Percentiles rank a stretch among this genome's conserved stretches.
Conservation (phyloP, 2,329 filamentous ascomycete genomes). For the Aphanocladium album region DNA sequence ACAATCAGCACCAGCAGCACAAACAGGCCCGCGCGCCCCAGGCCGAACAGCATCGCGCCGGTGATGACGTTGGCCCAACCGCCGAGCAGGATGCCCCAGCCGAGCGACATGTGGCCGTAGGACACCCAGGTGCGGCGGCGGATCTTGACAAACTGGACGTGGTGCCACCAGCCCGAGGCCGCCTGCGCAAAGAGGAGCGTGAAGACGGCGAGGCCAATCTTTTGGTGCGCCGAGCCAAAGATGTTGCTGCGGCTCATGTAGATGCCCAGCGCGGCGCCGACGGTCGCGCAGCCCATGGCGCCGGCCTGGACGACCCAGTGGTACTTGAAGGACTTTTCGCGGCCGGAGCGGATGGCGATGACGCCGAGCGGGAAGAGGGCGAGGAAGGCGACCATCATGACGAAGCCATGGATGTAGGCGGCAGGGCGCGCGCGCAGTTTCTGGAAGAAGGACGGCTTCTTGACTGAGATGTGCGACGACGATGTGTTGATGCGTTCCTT, state of each 20-base stretch:
- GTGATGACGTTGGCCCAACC: constrained; percentile 11
- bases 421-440: neutral
- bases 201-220: constrained; percentile 4
- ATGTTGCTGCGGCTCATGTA: constrained; percentile 9
- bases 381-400: constrained; percentile 12
- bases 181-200: constrained; percentile 2
- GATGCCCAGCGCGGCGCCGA: constrained; percentile 7
- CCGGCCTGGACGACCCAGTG: constrained; percentile 11
- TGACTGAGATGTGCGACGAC: neutral
- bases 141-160: constrained; percentile 12
- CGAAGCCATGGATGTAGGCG: constrained; percentile 10
- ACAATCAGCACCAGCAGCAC: neutral
- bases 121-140: constrained; percentile 13
- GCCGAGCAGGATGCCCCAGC: constrained; percentile 11
- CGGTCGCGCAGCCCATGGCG: neutral
- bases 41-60: constrained; percentile 5
- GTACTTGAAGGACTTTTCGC: constrained; percentile 6
- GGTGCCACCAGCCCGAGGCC: constrained; percentile 11
- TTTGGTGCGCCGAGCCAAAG: constrained; percentile 8
- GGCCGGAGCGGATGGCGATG: constrained; percentile 12
- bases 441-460: neutral
- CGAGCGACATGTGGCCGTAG: constrained; percentile 11
- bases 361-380: constrained; percentile 12
- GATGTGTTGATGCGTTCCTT: neutral
- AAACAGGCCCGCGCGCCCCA: neutral